Conservation (phyloP, 805 yeast species). For the Candida fluviatilis region DNA sequence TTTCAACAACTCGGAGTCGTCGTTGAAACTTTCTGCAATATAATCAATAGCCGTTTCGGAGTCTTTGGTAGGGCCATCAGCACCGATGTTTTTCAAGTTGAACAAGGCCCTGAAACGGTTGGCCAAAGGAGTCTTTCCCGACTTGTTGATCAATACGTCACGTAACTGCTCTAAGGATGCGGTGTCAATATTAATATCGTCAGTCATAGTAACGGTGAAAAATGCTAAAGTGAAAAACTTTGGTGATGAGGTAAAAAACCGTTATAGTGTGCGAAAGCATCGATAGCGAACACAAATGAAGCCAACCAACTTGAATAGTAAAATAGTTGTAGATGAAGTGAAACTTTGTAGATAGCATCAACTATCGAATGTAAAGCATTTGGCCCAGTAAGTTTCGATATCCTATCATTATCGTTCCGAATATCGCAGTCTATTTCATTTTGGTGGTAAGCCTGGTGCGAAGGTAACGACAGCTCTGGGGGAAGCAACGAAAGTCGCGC, state of each 20-base stretch:
- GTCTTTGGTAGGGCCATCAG: constrained; percentile 53
- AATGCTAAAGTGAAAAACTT: neutral
- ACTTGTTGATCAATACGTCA: constrained; percentile 61
- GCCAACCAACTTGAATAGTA: too few relatives aligned
- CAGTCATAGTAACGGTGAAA: constrained; percentile 19
- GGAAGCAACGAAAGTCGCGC: too few relatives aligned
- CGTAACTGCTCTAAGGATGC: constrained; percentile 61
- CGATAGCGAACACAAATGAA: too few relatives aligned
- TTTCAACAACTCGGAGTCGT: constrained; percentile 83
- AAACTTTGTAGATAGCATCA: too few relatives aligned
- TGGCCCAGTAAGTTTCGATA: too few relatives aligned
- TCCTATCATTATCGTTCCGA: too few relatives aligned
- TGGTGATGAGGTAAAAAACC: neutral
- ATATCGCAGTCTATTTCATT: too few relatives aligned
- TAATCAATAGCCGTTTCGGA: constrained; percentile 72
- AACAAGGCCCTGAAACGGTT: constrained; percentile 91
- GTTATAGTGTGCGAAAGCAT: too few relatives aligned
- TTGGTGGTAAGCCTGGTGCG: too few relatives aligned
- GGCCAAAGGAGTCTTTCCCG: constrained; percentile 72
- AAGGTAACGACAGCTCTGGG: too few relatives aligned
- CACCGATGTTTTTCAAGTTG: constrained; percentile 82
- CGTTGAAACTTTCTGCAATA: constrained; percentile 79
- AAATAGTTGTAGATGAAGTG: too few relatives aligned
- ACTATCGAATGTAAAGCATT: too few relatives aligned
- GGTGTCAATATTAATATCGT: constrained; percentile 34